Percentiles rank a stretch among this genome's conserved stretches.
phyloP scores from a whole-genome alignment of 495 filamentous ascomycete genomes.

The Penicillium daleae region DNA sequence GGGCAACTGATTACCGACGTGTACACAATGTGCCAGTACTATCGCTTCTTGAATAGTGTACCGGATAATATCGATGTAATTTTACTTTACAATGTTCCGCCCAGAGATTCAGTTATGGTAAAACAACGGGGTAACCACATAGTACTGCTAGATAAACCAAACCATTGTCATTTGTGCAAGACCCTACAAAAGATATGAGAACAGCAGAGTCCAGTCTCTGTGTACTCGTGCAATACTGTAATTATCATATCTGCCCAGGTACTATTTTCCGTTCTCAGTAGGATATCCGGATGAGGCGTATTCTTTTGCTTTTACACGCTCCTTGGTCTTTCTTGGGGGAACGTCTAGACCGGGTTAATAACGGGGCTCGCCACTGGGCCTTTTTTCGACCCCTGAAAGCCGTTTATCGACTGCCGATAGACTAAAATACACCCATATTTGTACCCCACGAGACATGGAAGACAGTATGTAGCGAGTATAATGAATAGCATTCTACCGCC shows the following conservation, averaged over 20 bases:
- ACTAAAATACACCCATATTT: background rate
- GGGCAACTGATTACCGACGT: background rate
- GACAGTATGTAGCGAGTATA: background rate
- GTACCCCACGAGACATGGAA: background rate
- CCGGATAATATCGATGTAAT: no score
- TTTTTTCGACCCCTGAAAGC: background rate
- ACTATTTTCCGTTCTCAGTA: background rate
- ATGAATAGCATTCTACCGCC: background rate
- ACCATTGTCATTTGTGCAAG: background rate
- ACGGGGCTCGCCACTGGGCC: conserved; percentile 6
- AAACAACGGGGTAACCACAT: background rate
- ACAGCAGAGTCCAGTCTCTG: background rate
- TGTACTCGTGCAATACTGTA: background rate
- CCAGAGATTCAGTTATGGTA: background rate
- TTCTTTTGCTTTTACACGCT: background rate
- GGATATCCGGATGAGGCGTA: background rate
- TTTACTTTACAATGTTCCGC: no score
- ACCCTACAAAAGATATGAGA: background rate
- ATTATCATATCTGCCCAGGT: background rate
- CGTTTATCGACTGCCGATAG: background rate
- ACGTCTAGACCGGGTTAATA: conserved; percentile 6
- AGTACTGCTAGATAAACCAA: background rate
- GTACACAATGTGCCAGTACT: background rate
- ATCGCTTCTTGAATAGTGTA: no score
- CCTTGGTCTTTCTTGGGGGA: background rate